These are phyloP conservation scores for Umbelopsis sp. DNA, from an alignment of 192 early-diverging fungal genomes.

Conservation along the genomic window DNA sequence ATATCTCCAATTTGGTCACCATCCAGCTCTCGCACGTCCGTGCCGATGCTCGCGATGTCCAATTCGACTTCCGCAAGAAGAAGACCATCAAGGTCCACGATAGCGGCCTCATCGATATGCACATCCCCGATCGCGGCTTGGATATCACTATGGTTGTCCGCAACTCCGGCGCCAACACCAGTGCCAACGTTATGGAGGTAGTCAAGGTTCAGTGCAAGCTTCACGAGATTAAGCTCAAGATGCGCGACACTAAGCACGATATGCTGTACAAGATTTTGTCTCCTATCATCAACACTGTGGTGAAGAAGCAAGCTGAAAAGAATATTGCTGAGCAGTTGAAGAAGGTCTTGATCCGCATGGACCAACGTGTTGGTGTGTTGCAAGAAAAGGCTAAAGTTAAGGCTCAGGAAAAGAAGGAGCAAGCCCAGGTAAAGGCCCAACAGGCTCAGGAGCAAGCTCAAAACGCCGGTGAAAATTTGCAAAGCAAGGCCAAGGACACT, in stretches of 20 bases:
- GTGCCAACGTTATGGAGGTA: constrained; percentile 34
- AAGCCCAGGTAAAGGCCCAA: not conserved
- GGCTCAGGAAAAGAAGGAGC: not conserved
- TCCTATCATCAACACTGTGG: constrained; percentile 33
- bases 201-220: constrained; percentile 39
- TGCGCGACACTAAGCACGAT: constrained; percentile 53
- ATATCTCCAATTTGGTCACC: constrained; percentile 1
- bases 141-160: constrained; percentile 25
- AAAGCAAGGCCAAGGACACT: not conserved
- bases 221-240: constrained; percentile 39
- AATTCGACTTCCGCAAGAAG: constrained; percentile 59
- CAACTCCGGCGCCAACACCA: constrained; percentile 7
- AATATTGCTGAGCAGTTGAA: constrained; percentile 23
- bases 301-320: constrained; percentile 31
- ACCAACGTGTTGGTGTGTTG: constrained; percentile 3
- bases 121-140: constrained; percentile 45
- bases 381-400: not conserved
- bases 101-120: constrained; percentile 51
- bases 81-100: constrained; percentile 51
- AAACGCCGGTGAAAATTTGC: not conserved
- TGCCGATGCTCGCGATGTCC: constrained; percentile 59
- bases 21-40: constrained; percentile 43
- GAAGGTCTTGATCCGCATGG: constrained; percentile 16
- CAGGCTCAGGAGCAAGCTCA: not conserved
- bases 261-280: constrained; percentile 40